phyloP scores from a whole-genome alignment of 2,329 filamentous ascomycete genomes.

The Sphaerostilbella broomeana region DNA sequence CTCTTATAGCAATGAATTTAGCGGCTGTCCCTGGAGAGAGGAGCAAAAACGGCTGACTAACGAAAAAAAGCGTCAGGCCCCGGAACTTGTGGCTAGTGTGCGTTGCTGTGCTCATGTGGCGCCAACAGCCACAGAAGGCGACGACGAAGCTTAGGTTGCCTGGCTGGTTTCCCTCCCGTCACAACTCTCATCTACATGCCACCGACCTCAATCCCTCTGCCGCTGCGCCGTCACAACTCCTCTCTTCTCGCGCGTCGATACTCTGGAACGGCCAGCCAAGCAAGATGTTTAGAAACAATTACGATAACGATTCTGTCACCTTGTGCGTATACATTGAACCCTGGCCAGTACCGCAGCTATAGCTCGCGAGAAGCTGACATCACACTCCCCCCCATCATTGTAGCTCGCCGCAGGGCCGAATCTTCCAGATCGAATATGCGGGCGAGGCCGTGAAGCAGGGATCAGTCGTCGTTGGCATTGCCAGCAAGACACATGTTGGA shows the following conservation, averaged over 20 bases:
- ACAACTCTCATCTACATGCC: constrained; percentile 3
- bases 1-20: too few species aligned
- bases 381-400: too few species aligned
- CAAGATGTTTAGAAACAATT: constrained; percentile 99
- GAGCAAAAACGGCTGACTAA: too few species aligned
- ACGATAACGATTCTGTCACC: constrained; percentile 99
- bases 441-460: constrained; percentile 98
- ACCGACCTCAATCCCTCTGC: constrained; percentile 5
- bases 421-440: constrained; percentile 99
- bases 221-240: constrained; percentile 10
- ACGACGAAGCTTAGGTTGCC: constrained; percentile 34
- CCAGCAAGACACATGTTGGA: constrained; percentile 96
- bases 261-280: constrained; percentile 7
- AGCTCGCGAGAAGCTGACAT: constrained; percentile 15
- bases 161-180: constrained; percentile 19
- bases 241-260: constrained; percentile 6
- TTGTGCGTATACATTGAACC: constrained; percentile 59
- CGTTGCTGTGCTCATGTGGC: too few species aligned
- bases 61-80: too few species aligned
- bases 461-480: constrained; percentile 92
- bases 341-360: constrained; percentile 6
- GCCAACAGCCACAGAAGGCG: constrained; percentile 17
- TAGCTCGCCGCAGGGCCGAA: constrained; percentile 96
- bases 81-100: too few species aligned
- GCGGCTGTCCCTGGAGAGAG: too few species aligned